Evolutionary conservation across 345 rosid species (phyloP).

Genomic region (Eucalyptus sp.): DNA sequence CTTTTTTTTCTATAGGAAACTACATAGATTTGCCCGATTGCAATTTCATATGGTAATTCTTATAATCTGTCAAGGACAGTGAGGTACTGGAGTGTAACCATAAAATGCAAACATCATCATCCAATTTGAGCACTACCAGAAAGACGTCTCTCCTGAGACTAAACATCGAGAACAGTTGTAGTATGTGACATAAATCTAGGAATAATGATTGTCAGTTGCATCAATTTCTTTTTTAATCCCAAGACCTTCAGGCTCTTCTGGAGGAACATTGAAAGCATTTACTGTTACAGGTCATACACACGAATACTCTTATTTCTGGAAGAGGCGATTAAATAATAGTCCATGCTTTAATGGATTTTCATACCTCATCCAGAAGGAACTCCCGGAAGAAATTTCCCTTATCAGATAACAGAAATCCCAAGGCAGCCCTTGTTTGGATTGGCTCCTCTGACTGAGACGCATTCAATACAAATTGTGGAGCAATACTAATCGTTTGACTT

Average conservation of each 20-base stretch:
- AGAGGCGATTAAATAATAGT: not conserved
- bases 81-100: not conserved
- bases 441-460: slow-evolving; percentile 43
- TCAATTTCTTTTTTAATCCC: not conserved
- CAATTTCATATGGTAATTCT: not conserved
- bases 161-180: not conserved
- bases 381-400: slow-evolving; percentile 88
- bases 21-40: not conserved
- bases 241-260: not conserved
- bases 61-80: not conserved
- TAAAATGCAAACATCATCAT: not conserved
- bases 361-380: slow-evolving; percentile 95
- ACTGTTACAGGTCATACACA: not conserved
- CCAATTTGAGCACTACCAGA: not conserved
- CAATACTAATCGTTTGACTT: slow-evolving; percentile 13
- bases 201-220: not conserved
- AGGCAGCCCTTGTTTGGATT: slow-evolving; percentile 80
- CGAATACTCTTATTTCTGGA: not conserved
- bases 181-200: not conserved
- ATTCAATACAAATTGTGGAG: slow-evolving; percentile 24
- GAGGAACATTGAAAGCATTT: not conserved
- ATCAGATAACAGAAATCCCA: slow-evolving; percentile 75
- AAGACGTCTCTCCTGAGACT: not conserved
- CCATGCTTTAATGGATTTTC: not conserved
- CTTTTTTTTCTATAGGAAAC: not conserved